A percentile compares a stretch with the other conserved stretches of the same genome.
phyloP scores from a whole-genome alignment of 768 basidiomycete species.

The Rhizopogon vulgaris region DNA sequence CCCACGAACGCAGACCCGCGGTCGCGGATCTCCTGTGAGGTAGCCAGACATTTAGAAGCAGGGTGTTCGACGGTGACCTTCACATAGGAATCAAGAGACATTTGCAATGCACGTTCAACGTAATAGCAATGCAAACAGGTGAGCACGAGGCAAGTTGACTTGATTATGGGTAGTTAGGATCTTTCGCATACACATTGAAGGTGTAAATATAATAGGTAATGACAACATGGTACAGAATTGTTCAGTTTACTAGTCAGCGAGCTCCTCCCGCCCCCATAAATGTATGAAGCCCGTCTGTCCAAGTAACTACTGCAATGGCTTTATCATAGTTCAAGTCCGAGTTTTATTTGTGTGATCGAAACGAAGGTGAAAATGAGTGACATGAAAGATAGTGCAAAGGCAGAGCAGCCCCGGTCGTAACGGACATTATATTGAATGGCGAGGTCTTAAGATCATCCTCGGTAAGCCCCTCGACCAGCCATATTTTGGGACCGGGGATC shows the following conservation, averaged over 20 bases:
- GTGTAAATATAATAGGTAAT: background rate
- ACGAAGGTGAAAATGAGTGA: conserved; percentile 9
- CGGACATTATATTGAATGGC: background rate
- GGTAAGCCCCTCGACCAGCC: conserved; percentile 26
- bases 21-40: conserved; percentile 73
- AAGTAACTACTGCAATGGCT: conserved; percentile 2
- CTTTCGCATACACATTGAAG: background rate
- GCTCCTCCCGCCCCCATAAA: conserved; percentile 1
- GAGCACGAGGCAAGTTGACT: background rate
- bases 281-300: conserved; percentile 1
- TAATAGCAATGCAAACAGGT: background rate
- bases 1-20: conserved; percentile 69
- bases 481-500: conserved; percentile 19
- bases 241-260: conserved; percentile 5
- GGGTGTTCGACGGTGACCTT: conserved; percentile 30
- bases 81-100: conserved; percentile 51
- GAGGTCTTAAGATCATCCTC: conserved; percentile 8
- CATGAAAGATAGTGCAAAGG: conserved; percentile 1
- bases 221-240: conserved; percentile 1
- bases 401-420: conserved; percentile 11
- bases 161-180: background rate
- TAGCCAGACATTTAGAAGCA: conserved; percentile 39
- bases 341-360: conserved; percentile 3
- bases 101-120: background rate
- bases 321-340: conserved; percentile 3